phyloP scores from a whole-genome alignment of 2,329 filamentous ascomycete species.

The Verticillium isaacii region DNA sequence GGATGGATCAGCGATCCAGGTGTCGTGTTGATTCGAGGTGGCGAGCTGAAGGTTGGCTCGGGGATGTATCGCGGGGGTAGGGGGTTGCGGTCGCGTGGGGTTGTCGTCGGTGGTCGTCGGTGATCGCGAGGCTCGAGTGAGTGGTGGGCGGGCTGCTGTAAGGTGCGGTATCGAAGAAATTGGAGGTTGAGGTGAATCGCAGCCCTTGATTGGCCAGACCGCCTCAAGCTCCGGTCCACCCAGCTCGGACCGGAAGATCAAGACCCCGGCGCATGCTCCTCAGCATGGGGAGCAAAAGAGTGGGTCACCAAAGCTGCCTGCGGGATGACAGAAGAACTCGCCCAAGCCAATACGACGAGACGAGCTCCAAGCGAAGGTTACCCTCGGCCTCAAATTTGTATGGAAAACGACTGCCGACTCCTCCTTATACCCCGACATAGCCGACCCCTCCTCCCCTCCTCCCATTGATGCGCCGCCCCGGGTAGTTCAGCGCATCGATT shows the following conservation, averaged over 20 bases:
- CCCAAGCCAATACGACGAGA: background rate
- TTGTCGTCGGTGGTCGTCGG: background rate
- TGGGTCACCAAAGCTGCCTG: background rate
- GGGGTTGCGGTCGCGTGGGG: background rate
- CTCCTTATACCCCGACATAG: background rate
- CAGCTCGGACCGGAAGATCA: background rate
- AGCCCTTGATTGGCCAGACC: background rate
- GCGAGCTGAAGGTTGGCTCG: background rate
- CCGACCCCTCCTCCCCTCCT: background rate
- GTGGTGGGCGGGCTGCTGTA: background rate
- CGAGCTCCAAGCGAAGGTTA: background rate
- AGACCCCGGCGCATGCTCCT: background rate
- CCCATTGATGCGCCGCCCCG: conserved; percentile 26
- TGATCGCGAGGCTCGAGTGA: background rate
- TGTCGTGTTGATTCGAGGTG: background rate
- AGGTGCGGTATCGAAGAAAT: background rate
- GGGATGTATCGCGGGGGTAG: background rate
- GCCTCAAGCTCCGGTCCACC: background rate
- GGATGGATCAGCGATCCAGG: background rate
- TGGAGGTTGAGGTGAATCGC: background rate
- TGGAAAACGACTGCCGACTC: conserved; percentile 1
- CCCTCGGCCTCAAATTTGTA: background rate
- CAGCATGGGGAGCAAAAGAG: no score
- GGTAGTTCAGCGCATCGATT: conserved; percentile 27
- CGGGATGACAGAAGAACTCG: background rate